Base-by-base conservation (phyloP, 2,329 filamentous ascomycete species). In the Gnomoniopsis smithogilvyi region DNA sequence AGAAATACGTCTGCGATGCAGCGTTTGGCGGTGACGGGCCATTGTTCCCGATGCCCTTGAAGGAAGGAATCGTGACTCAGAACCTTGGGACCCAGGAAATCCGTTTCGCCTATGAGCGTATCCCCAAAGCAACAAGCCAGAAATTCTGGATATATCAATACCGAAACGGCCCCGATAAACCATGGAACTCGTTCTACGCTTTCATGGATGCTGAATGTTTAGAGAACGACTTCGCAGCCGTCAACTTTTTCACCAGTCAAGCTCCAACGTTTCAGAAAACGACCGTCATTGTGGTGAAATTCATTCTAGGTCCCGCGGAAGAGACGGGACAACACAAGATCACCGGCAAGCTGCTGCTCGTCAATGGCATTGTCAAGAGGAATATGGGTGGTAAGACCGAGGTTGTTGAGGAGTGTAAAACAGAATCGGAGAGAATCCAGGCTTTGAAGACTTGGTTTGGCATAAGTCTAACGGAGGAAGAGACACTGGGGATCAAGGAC, bases 201-300 rank as follows among this genome's bases (percentile, higher is more conserved):
- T 92, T 92, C 69, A 79, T 80, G 2, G 84, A 89, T 61, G 74
- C 80, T 17, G 87, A 90, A 69, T 90, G 88, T 69, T 68, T 84
- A 36, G 79, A 78, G 3, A 70, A 74, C 47, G 87, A 90, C 70
- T 90, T 85, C 65, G 78, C 77, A 38, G 74, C 87, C 6, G 77
- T 88, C 75, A 89, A 83, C 69, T 82, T 76, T 64, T 81, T 68
- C 50, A 83, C 81, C 1, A 84, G 81, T 63, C 76, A 48, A 74
- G 72, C 57, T 70, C 73, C 22, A 68, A 69, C 76, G 58, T 82
- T 78, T 68, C 88, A 89, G 68, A 82, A 79, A 12, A 73, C 76
- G 57, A 77, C 68, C 2, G 70, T 88, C 38, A 68, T 87, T 21
- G 78, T 82, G 58, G 74, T 78, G 54, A 80, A 76, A 68, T 84